Conservation (phyloP, 192 early-diverging fungal species). For the Helicostylum pulchrum region DNA sequence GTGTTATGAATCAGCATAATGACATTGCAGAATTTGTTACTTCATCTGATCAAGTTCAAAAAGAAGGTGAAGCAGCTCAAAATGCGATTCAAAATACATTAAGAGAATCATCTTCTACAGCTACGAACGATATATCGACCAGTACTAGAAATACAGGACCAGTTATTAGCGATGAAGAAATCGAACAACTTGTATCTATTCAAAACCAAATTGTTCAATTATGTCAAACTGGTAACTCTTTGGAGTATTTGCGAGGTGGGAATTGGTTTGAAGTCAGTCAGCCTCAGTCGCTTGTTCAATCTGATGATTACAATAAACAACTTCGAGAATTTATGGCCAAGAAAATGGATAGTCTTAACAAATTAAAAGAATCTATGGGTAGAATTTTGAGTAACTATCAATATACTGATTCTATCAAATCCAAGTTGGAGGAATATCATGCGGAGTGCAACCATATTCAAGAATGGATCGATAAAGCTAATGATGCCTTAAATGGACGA, state of each 20-base stretch:
- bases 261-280: conserved; percentile 7
- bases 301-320: conserved; percentile 7
- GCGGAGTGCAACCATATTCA: background rate
- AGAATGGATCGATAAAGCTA: conserved; percentile 2
- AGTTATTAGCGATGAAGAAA: background rate
- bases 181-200: background rate
- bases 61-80: conserved; percentile 15
- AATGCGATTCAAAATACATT: conserved; percentile 10
- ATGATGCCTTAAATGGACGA: background rate
- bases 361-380: background rate
- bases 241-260: background rate
- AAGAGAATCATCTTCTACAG: background rate
- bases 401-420: conserved; percentile 1
- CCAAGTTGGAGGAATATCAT: background rate
- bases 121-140: background rate
- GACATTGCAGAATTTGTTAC: conserved; percentile 12
- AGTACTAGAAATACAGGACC: background rate
- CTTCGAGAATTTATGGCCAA: background rate
- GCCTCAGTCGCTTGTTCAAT: background rate
- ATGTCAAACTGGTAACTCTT: background rate
- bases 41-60: conserved; percentile 10
- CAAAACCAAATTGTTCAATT: background rate
- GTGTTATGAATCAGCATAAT: conserved; percentile 20
- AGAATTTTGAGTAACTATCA: conserved; percentile 4
- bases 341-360: background rate